phyloP scores from a whole-genome alignment of 1,139 yeast species.

The Waltiozyma sp. region DNA sequence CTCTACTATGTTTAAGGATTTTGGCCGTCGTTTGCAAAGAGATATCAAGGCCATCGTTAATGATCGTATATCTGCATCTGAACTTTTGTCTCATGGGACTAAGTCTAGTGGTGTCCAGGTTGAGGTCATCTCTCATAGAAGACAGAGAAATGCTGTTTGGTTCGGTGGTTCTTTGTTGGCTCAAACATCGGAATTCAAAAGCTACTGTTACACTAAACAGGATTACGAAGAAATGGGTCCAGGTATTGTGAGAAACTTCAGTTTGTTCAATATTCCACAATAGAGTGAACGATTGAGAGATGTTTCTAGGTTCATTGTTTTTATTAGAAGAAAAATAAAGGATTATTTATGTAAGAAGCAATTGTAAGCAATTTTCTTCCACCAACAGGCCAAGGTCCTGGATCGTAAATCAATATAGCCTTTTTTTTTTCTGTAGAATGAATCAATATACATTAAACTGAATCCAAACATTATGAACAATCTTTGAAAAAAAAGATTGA shows the following conservation, averaged over 20 bases:
- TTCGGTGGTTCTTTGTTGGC: conserved; percentile 97
- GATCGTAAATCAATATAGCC: too few species aligned
- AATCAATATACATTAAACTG: too few species aligned
- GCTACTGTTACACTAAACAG: conserved; percentile 92
- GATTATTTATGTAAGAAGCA: too few species aligned
- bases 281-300: not conserved
- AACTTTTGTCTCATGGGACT: conserved; percentile 61
- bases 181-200: conserved; percentile 91
- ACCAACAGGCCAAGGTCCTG: too few species aligned
- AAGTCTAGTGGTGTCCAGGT: conserved; percentile 94
- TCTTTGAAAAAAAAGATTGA: too few species aligned
- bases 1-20: conserved; percentile 96
- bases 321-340: too few species aligned
- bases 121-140: conserved; percentile 92
- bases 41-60: conserved; percentile 83
- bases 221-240: conserved; percentile 99
- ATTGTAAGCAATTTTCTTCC: too few species aligned
- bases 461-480: too few species aligned
- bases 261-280: conserved; percentile 82
- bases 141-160: conserved; percentile 98
- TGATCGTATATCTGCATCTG: conserved; percentile 78
- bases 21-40: conserved; percentile 94
- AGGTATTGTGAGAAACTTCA: conserved; percentile 90
- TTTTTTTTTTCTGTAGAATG: too few species aligned
- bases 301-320: too few species aligned